These are phyloP conservation scores for Aureobasidium subglaciale DNA, from an alignment of 2,329 filamentous ascomycete genomes.

Conservation along the genomic window DNA sequence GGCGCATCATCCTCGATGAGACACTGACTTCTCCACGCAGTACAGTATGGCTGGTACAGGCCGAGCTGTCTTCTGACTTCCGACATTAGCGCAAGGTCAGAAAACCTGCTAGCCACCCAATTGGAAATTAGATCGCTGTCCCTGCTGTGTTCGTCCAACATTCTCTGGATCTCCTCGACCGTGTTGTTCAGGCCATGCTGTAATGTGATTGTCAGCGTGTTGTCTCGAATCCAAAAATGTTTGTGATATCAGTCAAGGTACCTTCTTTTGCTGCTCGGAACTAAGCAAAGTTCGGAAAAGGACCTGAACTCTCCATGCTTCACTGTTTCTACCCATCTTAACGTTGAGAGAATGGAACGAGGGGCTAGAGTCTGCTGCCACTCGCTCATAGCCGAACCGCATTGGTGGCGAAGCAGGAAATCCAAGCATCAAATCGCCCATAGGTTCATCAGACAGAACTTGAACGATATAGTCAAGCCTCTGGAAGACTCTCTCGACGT, in stretches of 20 bases:
- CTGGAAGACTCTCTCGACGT: neutral
- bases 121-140: conserved; percentile 21
- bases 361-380: neutral
- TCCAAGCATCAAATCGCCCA: conserved; percentile 23
- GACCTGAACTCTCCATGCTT: conserved; percentile 5
- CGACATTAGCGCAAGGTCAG: conserved; percentile 23
- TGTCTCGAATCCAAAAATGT: too few relatives aligned
- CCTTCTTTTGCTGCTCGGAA: conserved; percentile 13
- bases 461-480: neutral
- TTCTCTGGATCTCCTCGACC: conserved; percentile 24
- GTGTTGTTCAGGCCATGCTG: conserved; percentile 20
- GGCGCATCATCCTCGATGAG: neutral
- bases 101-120: conserved; percentile 22
- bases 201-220: neutral
- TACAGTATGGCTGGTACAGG: conserved; percentile 18
- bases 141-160: conserved; percentile 23
- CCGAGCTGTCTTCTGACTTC: conserved; percentile 20
- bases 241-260: too few relatives aligned
- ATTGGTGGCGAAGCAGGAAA: conserved; percentile 37
- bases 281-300: conserved; percentile 11
- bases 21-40: conserved; percentile 5
- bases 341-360: neutral
- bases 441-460: conserved; percentile 23
- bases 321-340: conserved; percentile 1
- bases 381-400: conserved; percentile 21